Conservation (phyloP, 192 early-diverging fungal genomes). For the Jimgerdemannia lactiflua region DNA sequence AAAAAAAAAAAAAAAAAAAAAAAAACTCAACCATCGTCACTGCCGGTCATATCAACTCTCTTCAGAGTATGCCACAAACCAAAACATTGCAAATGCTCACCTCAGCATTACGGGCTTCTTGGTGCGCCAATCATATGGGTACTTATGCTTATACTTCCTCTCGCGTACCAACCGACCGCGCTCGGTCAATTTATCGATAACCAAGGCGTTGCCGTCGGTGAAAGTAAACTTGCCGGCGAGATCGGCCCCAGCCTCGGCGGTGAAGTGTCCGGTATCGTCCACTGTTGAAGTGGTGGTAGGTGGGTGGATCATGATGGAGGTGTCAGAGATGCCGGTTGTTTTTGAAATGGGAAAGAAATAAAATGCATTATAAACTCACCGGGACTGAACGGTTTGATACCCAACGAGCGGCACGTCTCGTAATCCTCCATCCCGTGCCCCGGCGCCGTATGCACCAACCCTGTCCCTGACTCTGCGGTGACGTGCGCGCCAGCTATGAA, state of each 20-base stretch:
- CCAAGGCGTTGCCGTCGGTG: conserved; percentile 50
- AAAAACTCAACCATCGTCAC: conserved; percentile 2
- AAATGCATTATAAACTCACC: conserved; percentile 10
- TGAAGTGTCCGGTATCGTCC: conserved; percentile 65
- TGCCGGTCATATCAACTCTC: neutral
- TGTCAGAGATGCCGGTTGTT: neutral
- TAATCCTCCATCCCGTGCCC: conserved; percentile 87
- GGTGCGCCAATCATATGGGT: conserved; percentile 85
- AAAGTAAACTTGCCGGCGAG: conserved; percentile 63
- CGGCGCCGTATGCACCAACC: conserved; percentile 81
- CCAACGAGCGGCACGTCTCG: conserved; percentile 50
- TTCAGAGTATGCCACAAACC: no score
- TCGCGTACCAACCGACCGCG: conserved; percentile 43
- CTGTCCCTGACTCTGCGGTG: conserved; percentile 68
- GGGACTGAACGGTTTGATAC: conserved; percentile 63
- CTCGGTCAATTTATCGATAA: conserved; percentile 49
- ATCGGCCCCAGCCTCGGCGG: conserved; percentile 56
- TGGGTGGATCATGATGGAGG: neutral
- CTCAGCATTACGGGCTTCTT: conserved; percentile 75
- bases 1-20: neutral
- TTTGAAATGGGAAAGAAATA: conserved; percentile 3
- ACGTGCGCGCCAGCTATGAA: conserved; percentile 68
- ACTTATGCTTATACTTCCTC: conserved; percentile 63
- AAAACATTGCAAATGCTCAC: conserved; percentile 12
- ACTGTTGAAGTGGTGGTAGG: conserved; percentile 25